phyloP scores from a whole-genome alignment of 2,329 filamentous ascomycete species.

The Aspergillaceae sp. region DNA sequence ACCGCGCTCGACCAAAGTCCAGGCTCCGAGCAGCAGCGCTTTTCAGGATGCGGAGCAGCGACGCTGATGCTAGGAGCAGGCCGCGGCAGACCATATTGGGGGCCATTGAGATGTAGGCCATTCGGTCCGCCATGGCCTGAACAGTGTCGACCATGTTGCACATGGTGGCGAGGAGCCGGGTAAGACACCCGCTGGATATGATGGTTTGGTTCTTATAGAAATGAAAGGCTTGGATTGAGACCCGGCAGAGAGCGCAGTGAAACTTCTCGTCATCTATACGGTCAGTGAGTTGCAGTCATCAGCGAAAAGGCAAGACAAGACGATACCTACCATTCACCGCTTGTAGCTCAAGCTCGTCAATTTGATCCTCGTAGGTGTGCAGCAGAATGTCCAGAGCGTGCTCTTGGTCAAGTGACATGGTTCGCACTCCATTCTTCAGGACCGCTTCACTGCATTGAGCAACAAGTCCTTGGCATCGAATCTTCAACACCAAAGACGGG shows the following conservation, averaged over 20 bases:
- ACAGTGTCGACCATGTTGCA: conserved; percentile 25
- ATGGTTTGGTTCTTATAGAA: conserved; percentile 26
- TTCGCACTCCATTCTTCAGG: conserved; percentile 30
- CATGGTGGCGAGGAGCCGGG: conserved; percentile 18
- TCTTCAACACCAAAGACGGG: conserved; percentile 25
- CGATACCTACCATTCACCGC: conserved; percentile 19
- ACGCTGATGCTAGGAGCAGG: conserved; percentile 22
- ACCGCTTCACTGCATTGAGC: conserved; percentile 29
- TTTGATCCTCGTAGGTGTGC: conserved; percentile 27
- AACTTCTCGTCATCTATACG: conserved; percentile 24
- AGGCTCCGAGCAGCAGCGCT: conserved; percentile 21
- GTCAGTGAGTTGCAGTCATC: no score
- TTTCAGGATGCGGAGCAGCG: conserved; percentile 34
- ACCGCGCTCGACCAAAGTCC: conserved; percentile 26
- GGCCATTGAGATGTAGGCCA: conserved; percentile 13
- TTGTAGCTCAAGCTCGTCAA: conserved; percentile 29
- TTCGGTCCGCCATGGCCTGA: conserved; percentile 14
- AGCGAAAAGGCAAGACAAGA: background rate
- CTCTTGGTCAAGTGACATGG: conserved; percentile 32
- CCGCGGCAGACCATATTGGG: conserved; percentile 20
- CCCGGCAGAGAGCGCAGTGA: conserved; percentile 20
- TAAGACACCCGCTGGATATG: conserved; percentile 17
- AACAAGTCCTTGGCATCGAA: conserved; percentile 31
- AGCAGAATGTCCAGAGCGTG: conserved; percentile 29
- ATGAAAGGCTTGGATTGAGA: conserved; percentile 29